Evolutionary conservation across 768 basidiomycete species (phyloP), one percentile per base, ranked within the genome.

Genomic region (Podaxis sp.): DNA sequence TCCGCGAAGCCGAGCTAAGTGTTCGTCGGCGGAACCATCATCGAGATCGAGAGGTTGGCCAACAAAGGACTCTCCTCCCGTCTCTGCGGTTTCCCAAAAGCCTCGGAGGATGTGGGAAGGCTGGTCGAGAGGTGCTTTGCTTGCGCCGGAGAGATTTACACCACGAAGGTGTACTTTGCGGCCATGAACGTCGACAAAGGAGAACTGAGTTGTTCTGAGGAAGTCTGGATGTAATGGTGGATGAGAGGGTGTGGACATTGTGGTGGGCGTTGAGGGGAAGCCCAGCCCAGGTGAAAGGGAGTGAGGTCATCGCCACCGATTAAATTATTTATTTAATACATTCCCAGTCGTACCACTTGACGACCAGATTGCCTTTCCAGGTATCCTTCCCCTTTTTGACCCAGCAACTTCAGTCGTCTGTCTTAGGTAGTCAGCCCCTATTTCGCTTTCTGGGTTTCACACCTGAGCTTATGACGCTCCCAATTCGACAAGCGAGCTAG

Each of bases 91-190:
- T 52, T 90, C 88, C 93, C 93, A 97, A 72, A 97, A 93, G 16
- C 80, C 86, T 1, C 91, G 84, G 1, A 87, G 77, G 28, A 84
- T 66, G 61, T 90, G 81, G 0, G 88, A 89, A 0, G 87, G 91
- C 59, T 84, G 80, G 50, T 79, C 84, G 0, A 85, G 69, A 0
- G 96, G 95, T 0, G 90, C 87, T 70, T 99, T 99, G 50, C 89
- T 84, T 1, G 93, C 87, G 6, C 93, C 93, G 11, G 92, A 89
- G 50, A 98, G 83, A 71, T 99, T 99, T 47, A 98, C 91, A n/a
- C 97, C 97, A 56, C 96, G 86, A 0, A 99, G 79, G 14, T 98
- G 77, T 18, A 96, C 73, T 0, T 89, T 88, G 50, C 93, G 85
- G 21, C 92, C 90, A 55, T 77, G 72, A 57, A 79, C 79, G 73